A percentile compares a stretch with the other conserved stretches of the same genome.
Evolutionary conservation across 805 yeast genomes (phyloP).

Genomic region (Suhomyces prunicola): DNA sequence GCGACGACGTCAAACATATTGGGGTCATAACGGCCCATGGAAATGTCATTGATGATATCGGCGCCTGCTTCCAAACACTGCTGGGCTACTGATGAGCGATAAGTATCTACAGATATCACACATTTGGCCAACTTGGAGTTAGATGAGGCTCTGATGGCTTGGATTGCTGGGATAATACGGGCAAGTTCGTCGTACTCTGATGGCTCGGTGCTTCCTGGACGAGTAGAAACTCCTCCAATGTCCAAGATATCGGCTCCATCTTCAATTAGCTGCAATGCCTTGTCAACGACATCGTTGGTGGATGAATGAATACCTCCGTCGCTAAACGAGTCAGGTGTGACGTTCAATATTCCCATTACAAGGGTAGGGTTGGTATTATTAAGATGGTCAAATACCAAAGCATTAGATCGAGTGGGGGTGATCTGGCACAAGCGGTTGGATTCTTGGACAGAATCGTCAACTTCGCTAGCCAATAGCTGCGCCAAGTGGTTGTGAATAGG

Average conservation of each 20-base stretch:
- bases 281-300: not conserved
- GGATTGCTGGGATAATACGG: slow-evolving; percentile 69
- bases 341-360: slow-evolving; percentile 84
- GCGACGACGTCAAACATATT: slow-evolving; percentile 68
- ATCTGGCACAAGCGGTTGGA: slow-evolving; percentile 49
- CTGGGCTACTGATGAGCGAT: slow-evolving; percentile 70
- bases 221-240: slow-evolving; percentile 91
- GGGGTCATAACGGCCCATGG: slow-evolving; percentile 72
- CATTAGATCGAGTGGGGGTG: slow-evolving; percentile 41
- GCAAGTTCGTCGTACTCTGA: slow-evolving; percentile 61
- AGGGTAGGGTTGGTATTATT: slow-evolving; percentile 49
- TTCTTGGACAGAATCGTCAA: slow-evolving; percentile 46
- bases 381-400: slow-evolving; percentile 43
- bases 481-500: slow-evolving; percentile 66
- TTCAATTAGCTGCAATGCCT: slow-evolving; percentile 37
- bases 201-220: slow-evolving; percentile 75
- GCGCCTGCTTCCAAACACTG: slow-evolving; percentile 73
- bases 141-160: slow-evolving; percentile 49
- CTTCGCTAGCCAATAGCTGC: slow-evolving; percentile 38
- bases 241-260: slow-evolving; percentile 78
- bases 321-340: slow-evolving; percentile 93
- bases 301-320: slow-evolving; percentile 67
- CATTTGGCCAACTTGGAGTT: slow-evolving; percentile 37
- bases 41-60: slow-evolving; percentile 87
- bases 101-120: slow-evolving; percentile 84